Base-by-base conservation (phyloP, 1,139 yeast genomes). In the Candida gigantensis region DNA sequence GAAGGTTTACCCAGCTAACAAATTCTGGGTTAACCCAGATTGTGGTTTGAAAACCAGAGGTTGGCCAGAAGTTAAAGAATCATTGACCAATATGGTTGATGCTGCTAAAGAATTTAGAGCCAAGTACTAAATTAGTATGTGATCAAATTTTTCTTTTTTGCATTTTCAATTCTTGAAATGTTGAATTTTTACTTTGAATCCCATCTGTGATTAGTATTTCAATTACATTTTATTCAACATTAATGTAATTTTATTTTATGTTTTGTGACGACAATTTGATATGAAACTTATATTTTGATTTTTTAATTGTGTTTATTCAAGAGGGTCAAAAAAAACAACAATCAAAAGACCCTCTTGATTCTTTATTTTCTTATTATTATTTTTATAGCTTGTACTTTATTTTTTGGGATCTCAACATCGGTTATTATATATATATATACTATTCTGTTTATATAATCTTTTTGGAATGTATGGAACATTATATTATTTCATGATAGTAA, bases 11-110 rank as follows among this genome's bases (percentile, higher is more conserved):
- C 96, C 97, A 66, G 94, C 94, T 63, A 86, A 86, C 68, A 90
- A 90, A 74, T 86, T 92, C 82, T 92, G 97, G 97, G 94, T 92
- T 63, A 92, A 92, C 94, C 98, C 98, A 62, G 98, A 92, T 78
- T 92, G 98, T 84, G 98, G 98, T 82, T 81, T 90, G 72, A 90
- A 90, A 85, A 87, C 96, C 66, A 84, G 96, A 79, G 92, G 90
- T 54, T 86, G 95, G 95, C 84, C 84, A 52, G 95, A 87, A 78
- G 85, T 88, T 58, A 74, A 60, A 58, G 83, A 79, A 58, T 83
- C 90, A 50, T 84, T 92, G 73, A 84, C 94, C 67, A 87, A 92
- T 77, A 92, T 92, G 98, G 98, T 92, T 67, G 90, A 85, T 55
- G 97, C 98, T 64, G 97, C 98, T 63, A 89, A 90, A 80, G 79